A percentile compares a stretch with the other conserved stretches of the same genome.
phyloP scores from a whole-genome alignment of 2,329 filamentous ascomycete species.

The Ophiosphaerella herpotricha region DNA sequence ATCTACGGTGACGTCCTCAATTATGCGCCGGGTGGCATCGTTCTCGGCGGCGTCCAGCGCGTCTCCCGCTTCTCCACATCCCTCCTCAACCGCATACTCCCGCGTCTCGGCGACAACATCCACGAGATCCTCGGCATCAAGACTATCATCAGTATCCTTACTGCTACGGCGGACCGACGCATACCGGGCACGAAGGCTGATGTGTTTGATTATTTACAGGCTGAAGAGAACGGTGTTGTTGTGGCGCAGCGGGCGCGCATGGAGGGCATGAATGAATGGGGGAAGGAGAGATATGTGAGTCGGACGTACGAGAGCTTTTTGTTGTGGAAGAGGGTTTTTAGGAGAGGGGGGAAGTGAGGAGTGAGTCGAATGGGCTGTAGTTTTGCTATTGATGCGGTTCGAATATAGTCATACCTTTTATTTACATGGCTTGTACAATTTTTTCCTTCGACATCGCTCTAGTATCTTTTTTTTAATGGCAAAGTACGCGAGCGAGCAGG shows the following conservation, averaged over 20 bases:
- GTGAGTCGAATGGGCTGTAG: neutral
- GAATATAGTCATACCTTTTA: too few species aligned
- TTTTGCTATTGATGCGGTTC: too few species aligned
- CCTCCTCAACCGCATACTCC: slow-evolving; percentile 25
- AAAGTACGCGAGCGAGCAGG: too few species aligned
- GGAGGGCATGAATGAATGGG: slow-evolving; percentile 18
- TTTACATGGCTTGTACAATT: too few species aligned
- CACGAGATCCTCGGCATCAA: slow-evolving; percentile 34
- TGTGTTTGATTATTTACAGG: slow-evolving; percentile 25
- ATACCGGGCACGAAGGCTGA: slow-evolving; percentile 34
- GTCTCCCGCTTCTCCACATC: slow-evolving; percentile 12
- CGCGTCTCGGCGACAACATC: slow-evolving; percentile 34
- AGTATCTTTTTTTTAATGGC: too few species aligned
- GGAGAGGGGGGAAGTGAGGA: neutral
- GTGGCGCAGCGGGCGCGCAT: slow-evolving; percentile 15
- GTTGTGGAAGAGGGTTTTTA: slow-evolving; percentile 36
- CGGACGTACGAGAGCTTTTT: slow-evolving; percentile 31
- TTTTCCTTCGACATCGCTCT: too few species aligned
- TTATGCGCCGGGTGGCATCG: slow-evolving; percentile 34
- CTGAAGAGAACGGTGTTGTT: neutral
- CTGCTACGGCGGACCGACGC: slow-evolving; percentile 37
- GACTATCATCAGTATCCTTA: slow-evolving; percentile 33
- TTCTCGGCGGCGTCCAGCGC: slow-evolving; percentile 22
- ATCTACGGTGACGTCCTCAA: slow-evolving; percentile 36
- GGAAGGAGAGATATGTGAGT: slow-evolving; percentile 35